Evolutionary conservation across 2,329 filamentous ascomycete species (phyloP).

Genomic region (Chrysosporium keratinophilum): DNA sequence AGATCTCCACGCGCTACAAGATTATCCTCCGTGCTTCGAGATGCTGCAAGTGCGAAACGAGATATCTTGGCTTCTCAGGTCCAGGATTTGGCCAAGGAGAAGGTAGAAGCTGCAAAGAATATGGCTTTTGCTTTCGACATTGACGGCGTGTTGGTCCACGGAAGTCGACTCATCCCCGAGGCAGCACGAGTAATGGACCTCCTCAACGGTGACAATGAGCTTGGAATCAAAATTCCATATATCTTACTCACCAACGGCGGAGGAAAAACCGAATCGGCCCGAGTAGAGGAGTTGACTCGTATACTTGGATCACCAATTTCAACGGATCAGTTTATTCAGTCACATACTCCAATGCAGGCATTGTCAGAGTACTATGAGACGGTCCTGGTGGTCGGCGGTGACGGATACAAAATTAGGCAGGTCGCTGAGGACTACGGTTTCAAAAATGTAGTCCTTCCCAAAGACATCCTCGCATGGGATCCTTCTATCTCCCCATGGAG

Average conservation of each 20-base stretch:
- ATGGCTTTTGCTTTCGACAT: constrained; percentile 66
- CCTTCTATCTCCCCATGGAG: constrained; percentile 59
- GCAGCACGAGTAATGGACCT: constrained; percentile 57
- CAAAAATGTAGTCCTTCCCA: constrained; percentile 61
- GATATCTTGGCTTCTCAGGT: constrained; percentile 61
- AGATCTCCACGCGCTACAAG: constrained; percentile 58
- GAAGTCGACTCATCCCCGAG: constrained; percentile 59
- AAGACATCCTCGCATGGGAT: constrained; percentile 63
- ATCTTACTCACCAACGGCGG: constrained; percentile 68
- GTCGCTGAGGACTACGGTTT: constrained; percentile 65
- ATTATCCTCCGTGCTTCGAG: constrained; percentile 50
- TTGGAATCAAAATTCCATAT: constrained; percentile 66
- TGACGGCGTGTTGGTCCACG: constrained; percentile 64
- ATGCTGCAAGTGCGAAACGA: constrained; percentile 50
- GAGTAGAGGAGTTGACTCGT: constrained; percentile 55
- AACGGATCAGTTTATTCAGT: constrained; percentile 67
- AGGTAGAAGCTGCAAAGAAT: constrained; percentile 61
- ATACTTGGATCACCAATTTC: constrained; percentile 56
- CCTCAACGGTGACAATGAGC: constrained; percentile 64
- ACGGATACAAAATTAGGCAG: constrained; percentile 63
- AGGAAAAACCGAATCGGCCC: constrained; percentile 57
- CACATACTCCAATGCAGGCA: constrained; percentile 66
- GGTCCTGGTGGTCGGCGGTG: constrained; percentile 64
- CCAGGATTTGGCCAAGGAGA: constrained; percentile 56
- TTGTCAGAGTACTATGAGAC: constrained; percentile 66